Base-by-base conservation (phyloP, 129 eudicot genomes). In the Dittrichia graveolens region DNA sequence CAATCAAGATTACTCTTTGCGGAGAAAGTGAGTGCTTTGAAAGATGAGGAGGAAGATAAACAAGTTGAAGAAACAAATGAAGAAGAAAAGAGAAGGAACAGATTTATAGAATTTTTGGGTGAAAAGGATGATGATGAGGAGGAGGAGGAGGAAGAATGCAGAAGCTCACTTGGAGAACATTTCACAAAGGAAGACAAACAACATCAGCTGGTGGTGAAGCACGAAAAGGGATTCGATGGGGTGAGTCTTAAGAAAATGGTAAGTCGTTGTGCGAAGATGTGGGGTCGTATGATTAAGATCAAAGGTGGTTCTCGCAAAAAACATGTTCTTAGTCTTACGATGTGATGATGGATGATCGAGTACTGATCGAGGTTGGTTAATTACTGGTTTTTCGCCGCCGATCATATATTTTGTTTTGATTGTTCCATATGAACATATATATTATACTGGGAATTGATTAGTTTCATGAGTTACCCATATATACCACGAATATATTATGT, bases 131-230 rank as follows among this genome's bases (percentile, higher is more conserved):
- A 59, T 41, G 47, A 43, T 5, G 47, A 43, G 7, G 79, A 59
- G 47, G 47, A 43, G 7, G 79, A 59, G 47, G 67, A 71, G 67
- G 52, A 74, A 3, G 83, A 76, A 66, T 81, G 80, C 39, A 75
- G 86, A 66, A 78, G 39, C 78, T 73, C 87, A 8, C 90, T 90
- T 57, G 88, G 81, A 3, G 82, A 85, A 67, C 88, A 68, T 61
- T 90, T 90, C 67, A 78, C 78, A 0, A 84, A 85, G 46, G 88
- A 84, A 69, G 87, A 85, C 56, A 77, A 86, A 37, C 74, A 82
- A 53, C 78, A 60, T 47, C 81, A 76, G 8, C 13, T 86, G 83
- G 85, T 85, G 43, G 88, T 84, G 16, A 86, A 74, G 43, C 77
- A 34, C 13, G 87, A 80, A 38, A 71, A 77, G 50, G 84, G 79